Percentiles rank a stretch among this genome's conserved stretches.
Evolutionary conservation across 2,329 filamentous ascomycete genomes (phyloP).

Genomic region (Fusarium proliferatum): DNA sequence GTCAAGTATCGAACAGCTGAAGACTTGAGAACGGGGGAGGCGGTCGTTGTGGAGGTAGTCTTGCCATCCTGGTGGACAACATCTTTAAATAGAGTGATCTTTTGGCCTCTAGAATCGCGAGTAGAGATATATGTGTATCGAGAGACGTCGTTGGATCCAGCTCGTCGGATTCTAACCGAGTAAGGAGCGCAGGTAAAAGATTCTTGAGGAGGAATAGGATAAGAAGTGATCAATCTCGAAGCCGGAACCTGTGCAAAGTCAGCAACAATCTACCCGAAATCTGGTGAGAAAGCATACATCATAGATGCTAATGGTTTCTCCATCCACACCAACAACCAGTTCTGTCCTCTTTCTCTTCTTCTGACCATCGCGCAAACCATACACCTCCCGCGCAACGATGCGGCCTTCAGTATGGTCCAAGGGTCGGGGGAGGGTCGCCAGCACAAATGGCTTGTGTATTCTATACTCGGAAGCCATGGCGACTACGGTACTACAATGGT

Average conservation of each 20-base stretch:
- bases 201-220: constrained; percentile 73
- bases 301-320: constrained; percentile 73
- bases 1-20: constrained; percentile 52
- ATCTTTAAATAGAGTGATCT: constrained; percentile 71
- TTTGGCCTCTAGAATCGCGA: constrained; percentile 58
- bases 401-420: constrained; percentile 63
- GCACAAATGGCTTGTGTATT: constrained; percentile 72
- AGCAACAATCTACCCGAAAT: not conserved
- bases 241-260: constrained; percentile 63
- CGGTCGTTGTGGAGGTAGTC: constrained; percentile 61
- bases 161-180: constrained; percentile 65
- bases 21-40: constrained; percentile 55
- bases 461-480: constrained; percentile 69
- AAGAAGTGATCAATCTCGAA: constrained; percentile 72
- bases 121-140: constrained; percentile 73
- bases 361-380: constrained; percentile 66
- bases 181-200: constrained; percentile 71
- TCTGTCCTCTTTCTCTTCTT: constrained; percentile 73
- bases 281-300: constrained; percentile 59
- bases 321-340: constrained; percentile 71
- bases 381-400: constrained; percentile 70
- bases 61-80: constrained; percentile 62
- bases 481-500: constrained; percentile 15
- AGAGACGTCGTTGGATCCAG: constrained; percentile 59
- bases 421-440: constrained; percentile 69